phyloP scores from a whole-genome alignment of 129 eudicot species.

The Flaveria brownii region DNA sequence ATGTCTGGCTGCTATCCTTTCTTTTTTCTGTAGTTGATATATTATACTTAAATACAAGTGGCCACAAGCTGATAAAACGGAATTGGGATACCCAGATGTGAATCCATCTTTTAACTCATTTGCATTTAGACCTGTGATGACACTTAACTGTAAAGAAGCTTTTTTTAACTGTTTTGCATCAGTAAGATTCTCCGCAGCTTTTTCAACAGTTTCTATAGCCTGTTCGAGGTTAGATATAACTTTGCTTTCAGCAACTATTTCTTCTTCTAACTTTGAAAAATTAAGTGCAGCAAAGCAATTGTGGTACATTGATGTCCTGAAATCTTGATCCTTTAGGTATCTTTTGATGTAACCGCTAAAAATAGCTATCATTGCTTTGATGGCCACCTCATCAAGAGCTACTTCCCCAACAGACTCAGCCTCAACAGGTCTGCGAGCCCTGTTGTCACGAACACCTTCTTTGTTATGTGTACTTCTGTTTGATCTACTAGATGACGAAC shows the following conservation, averaged over 20 bases:
- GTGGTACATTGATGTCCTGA: constrained; percentile 65
- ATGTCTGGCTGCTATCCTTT: constrained; percentile 65
- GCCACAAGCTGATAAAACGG: constrained; percentile 72
- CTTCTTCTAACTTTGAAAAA: constrained; percentile 47
- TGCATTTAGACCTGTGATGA: constrained; percentile 68
- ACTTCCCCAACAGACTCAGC: constrained; percentile 46
- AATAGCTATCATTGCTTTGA: constrained; percentile 64
- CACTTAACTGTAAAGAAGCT: constrained; percentile 81
- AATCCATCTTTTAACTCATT: constrained; percentile 60
- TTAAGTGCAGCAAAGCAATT: constrained; percentile 65
- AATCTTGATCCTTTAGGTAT: constrained; percentile 56
- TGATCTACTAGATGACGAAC: constrained; percentile 37
- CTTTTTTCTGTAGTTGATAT: constrained; percentile 69
- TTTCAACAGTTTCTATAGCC: constrained; percentile 79
- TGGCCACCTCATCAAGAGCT: constrained; percentile 78
- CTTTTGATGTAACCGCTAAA: constrained; percentile 51
- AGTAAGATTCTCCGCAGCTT: constrained; percentile 59
- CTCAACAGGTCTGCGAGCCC: constrained; percentile 40
- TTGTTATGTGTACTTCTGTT: constrained; percentile 34
- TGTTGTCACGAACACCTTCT: constrained; percentile 40
- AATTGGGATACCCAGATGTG: constrained; percentile 70
- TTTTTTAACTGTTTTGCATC: constrained; percentile 60
- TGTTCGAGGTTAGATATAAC: constrained; percentile 68
- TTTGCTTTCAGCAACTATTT: constrained; percentile 58
- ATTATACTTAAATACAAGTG: constrained; percentile 72